Base-by-base conservation (phyloP, 768 basidiomycete genomes). In the Termitomyces sp. region DNA sequence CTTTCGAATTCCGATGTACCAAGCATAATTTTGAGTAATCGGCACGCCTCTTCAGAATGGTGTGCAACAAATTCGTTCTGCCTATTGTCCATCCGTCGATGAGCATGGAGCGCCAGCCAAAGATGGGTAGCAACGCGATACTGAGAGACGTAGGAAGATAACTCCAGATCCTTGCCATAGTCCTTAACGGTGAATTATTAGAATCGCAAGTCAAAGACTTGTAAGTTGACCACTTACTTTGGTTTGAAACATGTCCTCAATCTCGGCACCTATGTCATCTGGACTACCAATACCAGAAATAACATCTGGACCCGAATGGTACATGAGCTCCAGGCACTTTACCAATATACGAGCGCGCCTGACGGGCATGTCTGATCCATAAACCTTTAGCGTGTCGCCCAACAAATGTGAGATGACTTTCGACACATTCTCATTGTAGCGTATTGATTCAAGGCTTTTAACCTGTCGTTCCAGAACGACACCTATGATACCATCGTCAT, bases 91-190 rank as follows among this genome's bases (percentile, higher is more conserved):
- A 71, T 74, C 5, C 74, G 76, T 14, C 84, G 82, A 71, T 94
- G 91, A 20, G 84, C 81, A 67, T 91, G 86, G 20, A 95, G 74
- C 0, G 87, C 85, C 49, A 85, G 74, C 86, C 88, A 90, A 31
- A 95, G 77, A 66, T 89, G 84, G 0, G 81, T 76, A 1, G 79
- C 72, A 1, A 83, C 79, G 34, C 75, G 79, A 66, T 87, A 85
- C 67, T 89, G 85, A 7, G 65, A 57, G 32, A 69, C 66, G 55
- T 75, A 80, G 12, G 62, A 62, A 3, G 70, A 68, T 20, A 83
- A 69, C 0, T 60, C 67, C 1, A 50, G 53, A 62, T 83, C 82
- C 40, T 71, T 67, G 0, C 72, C 76, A 7, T 78, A 63, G 38
- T 67, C 57, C 81, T 81, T 56, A 17, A 36, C 17, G 1, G 25